Conservation (phyloP, 345 rosid genomes). For the Euphorbia pulcherrima region DNA sequence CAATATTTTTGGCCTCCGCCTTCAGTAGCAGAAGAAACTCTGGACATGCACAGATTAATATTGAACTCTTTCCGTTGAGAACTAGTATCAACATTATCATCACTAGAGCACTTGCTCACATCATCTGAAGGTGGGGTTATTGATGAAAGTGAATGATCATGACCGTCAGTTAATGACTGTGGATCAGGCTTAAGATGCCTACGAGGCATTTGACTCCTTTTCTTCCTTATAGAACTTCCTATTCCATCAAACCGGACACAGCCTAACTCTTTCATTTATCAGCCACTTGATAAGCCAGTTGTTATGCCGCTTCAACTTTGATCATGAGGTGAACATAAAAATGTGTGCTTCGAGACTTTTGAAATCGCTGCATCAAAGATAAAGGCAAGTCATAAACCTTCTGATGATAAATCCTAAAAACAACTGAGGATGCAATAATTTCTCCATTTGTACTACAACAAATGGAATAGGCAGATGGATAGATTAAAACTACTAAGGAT, state of each 20-base stretch:
- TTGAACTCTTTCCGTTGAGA: slow-evolving; percentile 60
- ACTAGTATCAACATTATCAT: slow-evolving; percentile 51
- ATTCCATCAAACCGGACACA: slow-evolving; percentile 33
- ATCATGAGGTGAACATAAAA: slow-evolving; percentile 8
- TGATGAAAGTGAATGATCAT: slow-evolving; percentile 34
- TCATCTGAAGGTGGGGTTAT: slow-evolving; percentile 43
- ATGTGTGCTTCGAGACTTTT: background rate
- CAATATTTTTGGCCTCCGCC: slow-evolving; percentile 27
- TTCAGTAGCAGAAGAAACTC: slow-evolving; percentile 37
- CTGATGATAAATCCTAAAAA: background rate
- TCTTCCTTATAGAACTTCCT: slow-evolving; percentile 56
- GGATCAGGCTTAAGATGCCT: slow-evolving; percentile 64
- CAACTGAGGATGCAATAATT: background rate
- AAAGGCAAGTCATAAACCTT: background rate
- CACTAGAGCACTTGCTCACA: slow-evolving; percentile 56
- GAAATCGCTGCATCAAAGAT: slow-evolving; percentile 5
- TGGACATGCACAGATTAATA: slow-evolving; percentile 58
- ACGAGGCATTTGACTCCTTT: slow-evolving; percentile 59
- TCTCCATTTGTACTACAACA: background rate
- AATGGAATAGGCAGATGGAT: background rate
- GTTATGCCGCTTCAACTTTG: slow-evolving; percentile 17
- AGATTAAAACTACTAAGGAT: background rate
- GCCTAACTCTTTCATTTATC: slow-evolving; percentile 52
- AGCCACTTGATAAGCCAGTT: slow-evolving; percentile 12
- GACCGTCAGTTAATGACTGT: slow-evolving; percentile 28